Conservation (phyloP, 2,329 filamentous ascomycete species). For the Ophiobolus disseminans region DNA sequence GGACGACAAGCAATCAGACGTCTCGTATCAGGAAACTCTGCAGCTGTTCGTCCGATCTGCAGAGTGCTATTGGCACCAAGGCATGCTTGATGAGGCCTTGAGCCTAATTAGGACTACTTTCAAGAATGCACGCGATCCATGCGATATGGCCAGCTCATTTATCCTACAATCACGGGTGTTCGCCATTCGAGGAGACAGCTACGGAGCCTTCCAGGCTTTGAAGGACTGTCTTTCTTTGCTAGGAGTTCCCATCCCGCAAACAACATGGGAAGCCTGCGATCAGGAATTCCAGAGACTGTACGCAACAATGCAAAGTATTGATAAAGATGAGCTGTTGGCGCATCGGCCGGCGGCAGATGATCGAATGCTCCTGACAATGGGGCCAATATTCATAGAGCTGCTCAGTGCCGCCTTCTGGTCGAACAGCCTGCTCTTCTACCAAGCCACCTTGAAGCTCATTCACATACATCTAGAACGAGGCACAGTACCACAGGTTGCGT, state of each 20-base stretch:
- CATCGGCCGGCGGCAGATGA: slow-evolving; percentile 54
- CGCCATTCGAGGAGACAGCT: slow-evolving; percentile 74
- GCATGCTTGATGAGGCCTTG: slow-evolving; percentile 71
- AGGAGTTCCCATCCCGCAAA: slow-evolving; percentile 69
- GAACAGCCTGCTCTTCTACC: slow-evolving; percentile 74
- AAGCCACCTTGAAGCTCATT: slow-evolving; percentile 71
- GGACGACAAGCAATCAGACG: slow-evolving; percentile 72
- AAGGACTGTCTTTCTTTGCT: slow-evolving; percentile 73
- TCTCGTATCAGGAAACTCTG: slow-evolving; percentile 85
- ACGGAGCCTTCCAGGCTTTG: slow-evolving; percentile 72
- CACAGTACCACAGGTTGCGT: slow-evolving; percentile 72
- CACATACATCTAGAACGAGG: slow-evolving; percentile 69
- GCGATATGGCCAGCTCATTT: slow-evolving; percentile 84
- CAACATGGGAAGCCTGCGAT: slow-evolving; percentile 80
- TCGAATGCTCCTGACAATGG: slow-evolving; percentile 66
- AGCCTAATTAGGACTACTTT: slow-evolving; percentile 75
- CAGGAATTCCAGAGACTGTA: slow-evolving; percentile 67
- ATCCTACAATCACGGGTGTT: slow-evolving; percentile 82
- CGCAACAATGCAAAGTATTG: slow-evolving; percentile 49
- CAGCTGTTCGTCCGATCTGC: slow-evolving; percentile 74
- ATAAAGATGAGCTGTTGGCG: slow-evolving; percentile 58
- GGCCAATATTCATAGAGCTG: slow-evolving; percentile 74
- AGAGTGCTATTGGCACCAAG: slow-evolving; percentile 83
- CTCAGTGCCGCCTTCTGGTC: slow-evolving; percentile 77
- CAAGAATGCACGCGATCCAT: slow-evolving; percentile 69